Conservation (phyloP, 2,329 filamentous ascomycete species). For the Hypoxylon sp. region DNA sequence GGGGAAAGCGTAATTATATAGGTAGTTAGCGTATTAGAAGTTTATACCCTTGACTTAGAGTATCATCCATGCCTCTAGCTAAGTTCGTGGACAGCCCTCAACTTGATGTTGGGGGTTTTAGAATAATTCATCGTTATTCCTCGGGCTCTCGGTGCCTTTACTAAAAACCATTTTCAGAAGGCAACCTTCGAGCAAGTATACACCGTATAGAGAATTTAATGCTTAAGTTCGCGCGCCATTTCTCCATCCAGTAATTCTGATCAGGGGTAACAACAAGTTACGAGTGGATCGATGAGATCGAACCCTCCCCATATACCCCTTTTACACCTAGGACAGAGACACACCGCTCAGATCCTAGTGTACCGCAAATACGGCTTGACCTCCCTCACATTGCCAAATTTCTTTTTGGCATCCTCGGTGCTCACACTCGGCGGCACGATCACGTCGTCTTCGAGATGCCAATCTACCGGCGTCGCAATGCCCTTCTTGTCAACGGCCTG, state of each 20-base stretch:
- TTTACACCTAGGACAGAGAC: not conserved
- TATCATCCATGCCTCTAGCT: not conserved
- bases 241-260: not conserved
- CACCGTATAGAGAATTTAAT: not conserved
- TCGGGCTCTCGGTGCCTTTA: not conserved
- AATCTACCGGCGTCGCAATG: conserved; percentile 73
- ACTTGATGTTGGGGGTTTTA: not conserved
- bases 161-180: not conserved
- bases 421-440: conserved; percentile 73
- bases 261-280: not conserved
- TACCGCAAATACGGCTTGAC: conserved; percentile 66
- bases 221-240: not conserved
- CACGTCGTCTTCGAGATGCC: conserved; percentile 61
- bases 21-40: not conserved
- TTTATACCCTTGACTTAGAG: conserved; percentile 24
- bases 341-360: conserved; percentile 19
- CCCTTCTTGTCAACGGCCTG: conserved; percentile 73
- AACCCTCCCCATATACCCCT: not conserved
- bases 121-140: conserved; percentile 2
- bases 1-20: conserved; percentile 5
- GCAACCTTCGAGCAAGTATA: not conserved
- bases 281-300: not conserved
- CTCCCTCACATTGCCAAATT: conserved; percentile 72
- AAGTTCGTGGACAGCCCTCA: conserved; percentile 11
- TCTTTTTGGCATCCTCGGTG: conserved; percentile 70